Base-by-base conservation (phyloP, 305 asterid genomes). In the Rubia tinctorum region DNA sequence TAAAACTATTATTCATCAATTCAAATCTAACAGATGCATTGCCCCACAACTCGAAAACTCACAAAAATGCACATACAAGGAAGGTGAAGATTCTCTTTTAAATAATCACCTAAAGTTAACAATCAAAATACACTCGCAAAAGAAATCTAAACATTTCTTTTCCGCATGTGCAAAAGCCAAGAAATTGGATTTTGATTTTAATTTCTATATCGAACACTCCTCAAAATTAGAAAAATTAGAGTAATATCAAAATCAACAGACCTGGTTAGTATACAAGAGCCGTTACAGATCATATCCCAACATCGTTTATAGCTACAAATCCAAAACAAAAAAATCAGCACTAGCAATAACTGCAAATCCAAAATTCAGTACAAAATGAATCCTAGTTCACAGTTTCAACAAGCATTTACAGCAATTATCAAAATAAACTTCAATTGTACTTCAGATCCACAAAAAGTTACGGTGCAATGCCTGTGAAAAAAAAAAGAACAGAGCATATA, bases 401-500 rank as follows among this genome's bases (percentile, higher is more conserved):
- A 30, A 30, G 3, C 3, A 30, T 30, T 30, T 30, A 30, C 30
- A 1, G 30, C 37, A 30, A 30, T 30, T 11, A 6, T 0, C 59
- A 53, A 17, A 45, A 12, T 9, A 51, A 17, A 20, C 58, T 0
- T n/a, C 58, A 51, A 51, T 51, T 7, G 18, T 51, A 51, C 3
- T 53, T 53, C 59, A 53, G 59, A 53, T 53, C 59, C 59, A 18
- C 75, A 12, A 22, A 20, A 11, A 17, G 60, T 23, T 8, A 42
- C 18, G 11, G 20, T 17, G 42, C 3, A 10, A 27, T 2, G 59
- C 34, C 7, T n/a, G 43, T 0, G n/a, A 20, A 27, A n/a, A 30
- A 30, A 30, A 22, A 72, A 13, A 12, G 56, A 58, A 42, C 27
- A 68, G 25, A 56, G 69, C 80, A 88, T 30, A 30, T 30, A 30